Conservation (phyloP, 192 early-diverging fungal species). For the Linnemannia schmuckeri region DNA sequence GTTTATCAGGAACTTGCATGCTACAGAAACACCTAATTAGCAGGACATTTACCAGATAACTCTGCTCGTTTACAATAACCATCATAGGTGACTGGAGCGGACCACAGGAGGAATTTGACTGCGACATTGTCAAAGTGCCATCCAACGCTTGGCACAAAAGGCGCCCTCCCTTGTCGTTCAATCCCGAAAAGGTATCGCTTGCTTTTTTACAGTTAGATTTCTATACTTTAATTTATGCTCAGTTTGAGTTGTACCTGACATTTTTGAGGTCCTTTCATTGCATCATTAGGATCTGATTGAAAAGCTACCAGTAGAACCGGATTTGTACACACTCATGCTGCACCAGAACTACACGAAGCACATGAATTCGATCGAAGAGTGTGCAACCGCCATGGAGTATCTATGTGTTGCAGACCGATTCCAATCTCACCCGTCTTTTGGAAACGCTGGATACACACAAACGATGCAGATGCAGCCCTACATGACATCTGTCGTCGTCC, state of each 20-base stretch:
- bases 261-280: background rate
- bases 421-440: conserved; percentile 2
- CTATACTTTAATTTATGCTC: background rate
- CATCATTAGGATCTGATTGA: conserved; percentile 55
- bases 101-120: conserved; percentile 22
- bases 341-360: conserved; percentile 71
- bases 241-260: background rate
- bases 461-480: conserved; percentile 50
- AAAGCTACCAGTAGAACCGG: conserved; percentile 65
- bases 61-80: background rate
- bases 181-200: conserved; percentile 40
- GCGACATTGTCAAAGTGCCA: conserved; percentile 28
- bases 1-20: background rate
- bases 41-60: background rate
- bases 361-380: conserved; percentile 63
- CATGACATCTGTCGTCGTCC: conserved; percentile 38
- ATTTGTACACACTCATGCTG: conserved; percentile 66
- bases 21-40: background rate
- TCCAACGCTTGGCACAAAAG: conserved; percentile 17
- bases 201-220: background rate
- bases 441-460: conserved; percentile 22
- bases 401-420: conserved; percentile 66
- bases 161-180: conserved; percentile 36
- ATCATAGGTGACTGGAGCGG: conserved; percentile 25
- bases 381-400: conserved; percentile 58